A percentile compares a stretch with the other conserved stretches of the same genome.
Evolutionary conservation across 129 eudicot genomes (phyloP).

Genomic region (sunflower (Helianthus annuus)): HanXRQr2.0-SUNRISE NC_035446.2:159076011-159076510

Average conservation of each 20-base stretch:
- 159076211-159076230: slow-evolving; percentile 31
- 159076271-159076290: slow-evolving; percentile 6
- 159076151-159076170: slow-evolving; percentile 25
- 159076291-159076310: not conserved
- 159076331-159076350: slow-evolving; percentile 35
- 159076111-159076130: slow-evolving; percentile 26
- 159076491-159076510: slow-evolving; percentile 24
- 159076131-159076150: slow-evolving; percentile 8
- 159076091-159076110: slow-evolving; percentile 7
- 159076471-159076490: slow-evolving; percentile 22
- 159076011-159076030: slow-evolving; percentile 30
- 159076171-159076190: slow-evolving; percentile 12
- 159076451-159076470: slow-evolving; percentile 29
- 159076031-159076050: slow-evolving; percentile 36
- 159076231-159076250: slow-evolving; percentile 15
- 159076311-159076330: slow-evolving; percentile 27
- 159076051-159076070: slow-evolving; percentile 6
- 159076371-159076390: not conserved
- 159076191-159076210: slow-evolving; percentile 27
- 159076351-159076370: slow-evolving; percentile 31
- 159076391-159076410: slow-evolving; percentile 1
- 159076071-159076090: slow-evolving; percentile 27
- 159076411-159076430: slow-evolving; percentile 20
- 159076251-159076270: slow-evolving; percentile 21
- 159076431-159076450: slow-evolving; percentile 21